Evolutionary conservation across 2,329 filamentous ascomycete genomes (phyloP).

Genomic region (Aspergillus candidus): DNA sequence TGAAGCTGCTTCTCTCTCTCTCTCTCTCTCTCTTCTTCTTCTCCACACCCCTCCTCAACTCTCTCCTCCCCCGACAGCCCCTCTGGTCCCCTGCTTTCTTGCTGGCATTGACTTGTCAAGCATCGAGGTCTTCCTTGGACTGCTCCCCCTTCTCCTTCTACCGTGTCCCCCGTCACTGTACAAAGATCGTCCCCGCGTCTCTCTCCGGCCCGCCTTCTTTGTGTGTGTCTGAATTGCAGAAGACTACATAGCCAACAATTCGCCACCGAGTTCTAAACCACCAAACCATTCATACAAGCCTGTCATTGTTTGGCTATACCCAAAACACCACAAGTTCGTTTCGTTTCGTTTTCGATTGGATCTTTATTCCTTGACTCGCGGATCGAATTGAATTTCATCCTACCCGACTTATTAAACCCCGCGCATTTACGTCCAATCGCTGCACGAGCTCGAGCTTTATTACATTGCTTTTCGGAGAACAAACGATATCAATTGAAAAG

Average conservation of each 20-base stretch:
- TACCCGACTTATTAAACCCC: no score
- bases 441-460: no score
- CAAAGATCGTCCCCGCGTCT: constrained; percentile 11
- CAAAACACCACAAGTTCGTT: no score
- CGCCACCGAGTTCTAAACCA: constrained; percentile 12
- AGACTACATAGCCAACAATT: constrained; percentile 12
- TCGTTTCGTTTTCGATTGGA: no score
- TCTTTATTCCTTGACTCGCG: no score
- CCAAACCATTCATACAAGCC: background rate
- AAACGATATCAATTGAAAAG: background rate
- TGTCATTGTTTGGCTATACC: no score
- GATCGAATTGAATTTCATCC: no score
- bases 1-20: constrained; percentile 15
- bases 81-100: constrained; percentile 25
- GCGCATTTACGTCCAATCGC: no score
- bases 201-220: constrained; percentile 15
- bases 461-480: no score
- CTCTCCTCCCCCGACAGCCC: constrained; percentile 21
- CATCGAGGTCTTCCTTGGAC: constrained; percentile 31
- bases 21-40: constrained; percentile 18
- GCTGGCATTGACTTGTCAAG: constrained; percentile 51
- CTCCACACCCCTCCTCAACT: constrained; percentile 21
- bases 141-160: constrained; percentile 20
- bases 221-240: constrained; percentile 16
- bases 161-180: constrained; percentile 4